Evolutionary conservation across 371 early-diverging fungal genomes (phyloP), one percentile per base, ranked within the genome.

Genomic region (Massospora cicadina): DNA sequence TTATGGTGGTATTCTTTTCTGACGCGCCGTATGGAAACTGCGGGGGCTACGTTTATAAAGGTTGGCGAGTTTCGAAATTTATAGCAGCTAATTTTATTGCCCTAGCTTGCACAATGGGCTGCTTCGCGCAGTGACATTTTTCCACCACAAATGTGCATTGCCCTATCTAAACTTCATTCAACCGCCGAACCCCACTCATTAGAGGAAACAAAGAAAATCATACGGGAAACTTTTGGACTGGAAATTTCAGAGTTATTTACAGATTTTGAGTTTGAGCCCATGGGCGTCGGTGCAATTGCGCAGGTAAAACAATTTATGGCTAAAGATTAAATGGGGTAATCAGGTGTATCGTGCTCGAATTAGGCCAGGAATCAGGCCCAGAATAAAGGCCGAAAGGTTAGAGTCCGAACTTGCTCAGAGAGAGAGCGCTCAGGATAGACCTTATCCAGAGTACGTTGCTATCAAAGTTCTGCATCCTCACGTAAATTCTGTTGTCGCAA

Each of bases 211-310:
- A 71, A 77, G 53, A 66, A 67, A 10, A 76, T 80, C 0, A 77
- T 95, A 58, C 75, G 81, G 60, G 69, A 71, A 3, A 82, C 82
- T 0, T 86, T 87, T 68, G 75, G 80, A 17, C 71, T 68, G 33
- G 71, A 74, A 23, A 69, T 94, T 2, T 82, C 86, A 26, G 80
- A 86, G 26, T 71, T 91, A 3, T 93, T 96, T 75, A 82, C 81
- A 29, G 75, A 75, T 31, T 82, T 93, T 65, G 83, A 88, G 24
- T 74, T 76, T 30, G 72, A 68, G 0, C 93, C 94, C 0, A 76
- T 95, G 2, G 98, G 98, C 0, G 89, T 90, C 7, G 97, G 98
- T 0, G 93, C 95, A 2, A 92, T 98, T 69, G 93, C 96, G 0
- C 97, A 96, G 75, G 98, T 95, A 65, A 81, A 86, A 68, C 70